Evolutionary conservation across 495 filamentous ascomycete species (phyloP).

Genomic region (Aspergillus coremiiformis): DNA sequence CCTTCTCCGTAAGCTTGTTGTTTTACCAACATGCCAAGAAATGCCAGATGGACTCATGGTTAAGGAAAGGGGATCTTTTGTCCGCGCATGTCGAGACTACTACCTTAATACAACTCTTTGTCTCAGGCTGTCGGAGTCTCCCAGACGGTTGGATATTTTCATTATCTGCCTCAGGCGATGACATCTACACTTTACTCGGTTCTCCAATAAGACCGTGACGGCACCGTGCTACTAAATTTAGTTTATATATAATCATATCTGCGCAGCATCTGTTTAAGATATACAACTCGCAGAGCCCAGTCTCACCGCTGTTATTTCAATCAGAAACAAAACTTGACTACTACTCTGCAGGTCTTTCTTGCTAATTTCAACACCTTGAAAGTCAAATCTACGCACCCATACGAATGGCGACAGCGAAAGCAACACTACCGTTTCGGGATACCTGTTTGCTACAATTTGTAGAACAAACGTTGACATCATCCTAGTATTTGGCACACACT

Average conservation of each 20-base stretch:
- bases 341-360: neutral
- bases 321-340: neutral
- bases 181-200: neutral
- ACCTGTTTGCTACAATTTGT: neutral
- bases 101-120: neutral
- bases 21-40: conserved; percentile 27
- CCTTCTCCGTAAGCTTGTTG: conserved; percentile 3
- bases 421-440: neutral
- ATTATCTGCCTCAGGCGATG: conserved; percentile 2
- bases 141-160: neutral
- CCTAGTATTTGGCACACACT: neutral
- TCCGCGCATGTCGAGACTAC: conserved; percentile 9
- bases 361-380: neutral
- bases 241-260: conserved; percentile 4
- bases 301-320: too few species aligned
- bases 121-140: neutral
- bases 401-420: neutral
- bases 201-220: conserved; percentile 4
- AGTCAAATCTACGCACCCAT: neutral
- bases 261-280: neutral
- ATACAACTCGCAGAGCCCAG: neutral
- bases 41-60: conserved; percentile 37
- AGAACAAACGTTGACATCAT: neutral
- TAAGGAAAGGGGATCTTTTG: conserved; percentile 11
- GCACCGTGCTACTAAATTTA: too few species aligned